These are phyloP conservation scores for Rhodamnia argentea DNA, from an alignment of 345 rosid genomes.

Conservation along the genomic window DNA sequence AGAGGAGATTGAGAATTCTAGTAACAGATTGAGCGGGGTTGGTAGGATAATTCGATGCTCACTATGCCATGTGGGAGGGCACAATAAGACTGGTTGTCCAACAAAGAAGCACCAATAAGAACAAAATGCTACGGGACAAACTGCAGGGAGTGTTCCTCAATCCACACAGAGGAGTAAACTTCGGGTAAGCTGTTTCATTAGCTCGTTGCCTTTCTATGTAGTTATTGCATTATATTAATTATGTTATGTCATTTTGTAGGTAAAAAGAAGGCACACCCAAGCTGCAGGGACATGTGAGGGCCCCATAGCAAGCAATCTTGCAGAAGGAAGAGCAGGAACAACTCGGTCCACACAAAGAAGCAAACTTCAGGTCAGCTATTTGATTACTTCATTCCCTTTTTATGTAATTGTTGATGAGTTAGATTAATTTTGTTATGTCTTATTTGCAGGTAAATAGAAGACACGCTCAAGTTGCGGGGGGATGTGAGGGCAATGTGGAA, in stretches of 20 bases:
- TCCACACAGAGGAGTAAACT: background rate
- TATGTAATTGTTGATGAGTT: background rate
- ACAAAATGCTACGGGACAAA: too few species aligned
- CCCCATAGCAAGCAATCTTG: too few species aligned
- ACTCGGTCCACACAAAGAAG: too few species aligned
- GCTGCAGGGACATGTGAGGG: too few species aligned
- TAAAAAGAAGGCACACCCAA: too few species aligned
- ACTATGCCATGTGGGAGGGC: background rate
- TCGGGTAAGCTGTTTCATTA: background rate
- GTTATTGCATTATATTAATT: too few species aligned
- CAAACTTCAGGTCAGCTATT: too few species aligned
- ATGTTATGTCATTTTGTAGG: too few species aligned
- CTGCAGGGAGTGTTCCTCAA: too few species aligned
- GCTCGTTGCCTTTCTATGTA: fast-evolving
- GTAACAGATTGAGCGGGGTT: background rate
- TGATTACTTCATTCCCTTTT: background rate
- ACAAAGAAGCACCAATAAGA: background rate
- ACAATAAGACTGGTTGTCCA: background rate
- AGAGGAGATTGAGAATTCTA: background rate
- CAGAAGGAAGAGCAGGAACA: too few species aligned
- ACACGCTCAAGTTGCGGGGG: background rate
- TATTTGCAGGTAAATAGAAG: too few species aligned
- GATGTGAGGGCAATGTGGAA: background rate
- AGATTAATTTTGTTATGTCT: background rate
- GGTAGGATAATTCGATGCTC: too few species aligned